Conservation (phyloP, 352 stramenopile species). For the Elongisporangium undulatum region DNA sequence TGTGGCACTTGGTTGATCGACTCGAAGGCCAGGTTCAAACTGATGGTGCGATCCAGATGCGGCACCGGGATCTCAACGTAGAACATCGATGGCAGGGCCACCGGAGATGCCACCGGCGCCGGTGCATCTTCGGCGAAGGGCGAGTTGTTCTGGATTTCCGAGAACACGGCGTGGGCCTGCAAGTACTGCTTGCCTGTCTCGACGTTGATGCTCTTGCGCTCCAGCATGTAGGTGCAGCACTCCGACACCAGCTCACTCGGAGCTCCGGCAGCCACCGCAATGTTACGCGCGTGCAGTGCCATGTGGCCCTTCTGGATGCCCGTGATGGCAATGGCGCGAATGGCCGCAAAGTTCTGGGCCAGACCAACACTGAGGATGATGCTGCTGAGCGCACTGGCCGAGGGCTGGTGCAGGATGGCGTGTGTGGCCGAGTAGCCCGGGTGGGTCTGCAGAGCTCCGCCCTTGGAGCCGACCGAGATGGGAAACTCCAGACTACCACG, state of each 20-base stretch:
- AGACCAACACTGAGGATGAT: slow-evolving; percentile 81
- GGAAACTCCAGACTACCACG: slow-evolving; percentile 74
- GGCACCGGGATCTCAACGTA: slow-evolving; percentile 80
- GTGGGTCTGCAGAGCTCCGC: slow-evolving; percentile 76
- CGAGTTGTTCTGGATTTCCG: slow-evolving; percentile 57
- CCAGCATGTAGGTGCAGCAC: slow-evolving; percentile 84
- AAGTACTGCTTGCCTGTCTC: slow-evolving; percentile 84
- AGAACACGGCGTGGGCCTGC: slow-evolving; percentile 72
- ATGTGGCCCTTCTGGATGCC: slow-evolving; percentile 88
- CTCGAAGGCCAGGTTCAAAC: slow-evolving; percentile 82
- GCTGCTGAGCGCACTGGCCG: slow-evolving; percentile 48
- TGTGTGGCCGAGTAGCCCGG: slow-evolving; percentile 74
- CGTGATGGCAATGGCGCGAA: slow-evolving; percentile 81
- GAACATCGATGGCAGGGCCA: slow-evolving; percentile 73
- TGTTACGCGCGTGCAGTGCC: slow-evolving; percentile 83
- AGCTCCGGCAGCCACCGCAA: slow-evolving; percentile 73
- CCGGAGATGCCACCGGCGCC: slow-evolving; percentile 3
- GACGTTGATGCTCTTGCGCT: slow-evolving; percentile 74
- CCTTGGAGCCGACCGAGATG: slow-evolving; percentile 79
- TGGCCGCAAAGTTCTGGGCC: slow-evolving; percentile 83
- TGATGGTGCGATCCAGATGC: slow-evolving; percentile 61
- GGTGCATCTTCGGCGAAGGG: slow-evolving; percentile 16
- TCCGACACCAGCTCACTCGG: slow-evolving; percentile 79
- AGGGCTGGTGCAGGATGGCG: slow-evolving; percentile 71
- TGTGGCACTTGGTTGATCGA: slow-evolving; percentile 72